Evolutionary conservation across 2,329 filamentous ascomycete species (phyloP).

Genomic region (Pyrenochaeta sp.): DNA sequence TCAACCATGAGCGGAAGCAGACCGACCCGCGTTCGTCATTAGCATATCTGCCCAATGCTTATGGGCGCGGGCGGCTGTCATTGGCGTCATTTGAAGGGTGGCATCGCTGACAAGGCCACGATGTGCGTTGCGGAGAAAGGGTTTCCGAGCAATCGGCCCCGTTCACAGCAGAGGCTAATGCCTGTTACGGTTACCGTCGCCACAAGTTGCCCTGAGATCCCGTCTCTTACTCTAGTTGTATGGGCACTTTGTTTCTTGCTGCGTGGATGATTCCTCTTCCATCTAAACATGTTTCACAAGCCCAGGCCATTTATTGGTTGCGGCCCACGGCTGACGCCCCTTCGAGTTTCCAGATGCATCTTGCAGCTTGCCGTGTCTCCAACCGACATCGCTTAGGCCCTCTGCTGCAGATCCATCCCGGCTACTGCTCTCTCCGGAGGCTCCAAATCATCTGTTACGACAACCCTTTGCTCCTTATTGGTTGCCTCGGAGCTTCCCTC

Average conservation of each 20-base stretch:
- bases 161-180: neutral
- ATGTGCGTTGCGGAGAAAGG: neutral
- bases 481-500: neutral
- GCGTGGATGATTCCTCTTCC: too few relatives aligned
- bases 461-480: neutral
- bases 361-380: neutral
- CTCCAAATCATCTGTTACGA: neutral
- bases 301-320: neutral
- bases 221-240: neutral
- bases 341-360: neutral
- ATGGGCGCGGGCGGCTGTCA: neutral
- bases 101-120: neutral
- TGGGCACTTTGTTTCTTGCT: too few relatives aligned
- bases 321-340: neutral
- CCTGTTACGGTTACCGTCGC: neutral
- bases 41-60: neutral
- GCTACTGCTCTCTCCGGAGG: neutral
- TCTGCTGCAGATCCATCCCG: constrained; percentile 1
- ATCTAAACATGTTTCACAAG: constrained; percentile 1
- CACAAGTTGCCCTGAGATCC: neutral
- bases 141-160: neutral
- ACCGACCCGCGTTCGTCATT: neutral
- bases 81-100: neutral
- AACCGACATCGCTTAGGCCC: neutral
- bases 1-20: constrained; percentile 2